Conservation (phyloP, 768 basidiomycete species). For the Tephrocybe sp. region DNA sequence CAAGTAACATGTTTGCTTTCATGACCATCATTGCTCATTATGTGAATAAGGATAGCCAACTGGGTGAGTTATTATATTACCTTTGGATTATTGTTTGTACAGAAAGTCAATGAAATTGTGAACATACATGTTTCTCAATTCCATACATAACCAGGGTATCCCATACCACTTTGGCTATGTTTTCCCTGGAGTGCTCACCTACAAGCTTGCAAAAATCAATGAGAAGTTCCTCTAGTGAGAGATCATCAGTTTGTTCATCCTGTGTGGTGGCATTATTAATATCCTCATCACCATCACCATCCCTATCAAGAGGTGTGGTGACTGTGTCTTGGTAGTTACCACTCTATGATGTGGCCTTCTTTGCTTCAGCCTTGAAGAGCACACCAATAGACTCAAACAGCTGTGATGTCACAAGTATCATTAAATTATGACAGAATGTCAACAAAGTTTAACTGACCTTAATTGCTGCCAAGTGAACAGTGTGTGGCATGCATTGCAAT, state of each 20-base stretch:
- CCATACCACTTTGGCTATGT: too few species aligned
- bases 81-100: too few species aligned
- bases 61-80: too few species aligned
- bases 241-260: background rate
- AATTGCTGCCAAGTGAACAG: conserved; percentile 4
- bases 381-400: conserved; percentile 32
- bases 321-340: conserved; percentile 23
- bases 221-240: too few species aligned
- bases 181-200: too few species aligned
- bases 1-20: too few species aligned
- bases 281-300: background rate
- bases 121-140: too few species aligned
- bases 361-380: conserved; percentile 17
- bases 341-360: conserved; percentile 15
- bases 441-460: background rate
- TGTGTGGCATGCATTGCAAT: conserved; percentile 9
- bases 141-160: too few species aligned
- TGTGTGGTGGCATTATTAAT: background rate
- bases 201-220: too few species aligned
- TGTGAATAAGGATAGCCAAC: too few species aligned
- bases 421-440: background rate
- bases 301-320: conserved; percentile 5
- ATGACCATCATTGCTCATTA: too few species aligned
- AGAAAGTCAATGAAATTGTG: too few species aligned
- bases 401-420: conserved; percentile 14